Evolutionary conservation across 2,329 filamentous ascomycete genomes (phyloP).

Genomic region (Pseudohalonectria lignicola): DNA sequence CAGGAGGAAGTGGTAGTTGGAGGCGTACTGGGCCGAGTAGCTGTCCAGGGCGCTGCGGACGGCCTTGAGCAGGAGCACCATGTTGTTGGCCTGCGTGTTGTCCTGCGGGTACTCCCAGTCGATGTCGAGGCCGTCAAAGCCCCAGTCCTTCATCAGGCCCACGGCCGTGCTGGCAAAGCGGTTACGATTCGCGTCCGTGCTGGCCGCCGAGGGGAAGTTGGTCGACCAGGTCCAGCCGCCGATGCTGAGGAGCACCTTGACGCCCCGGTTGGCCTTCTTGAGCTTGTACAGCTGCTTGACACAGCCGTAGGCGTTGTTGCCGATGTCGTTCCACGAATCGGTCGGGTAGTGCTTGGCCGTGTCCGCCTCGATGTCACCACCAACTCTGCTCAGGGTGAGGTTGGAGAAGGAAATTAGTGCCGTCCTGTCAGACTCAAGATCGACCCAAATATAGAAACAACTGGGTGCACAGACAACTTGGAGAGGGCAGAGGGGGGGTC

Average conservation of each 20-base stretch:
- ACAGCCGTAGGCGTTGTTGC: constrained; percentile 70
- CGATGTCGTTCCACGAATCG: constrained; percentile 42
- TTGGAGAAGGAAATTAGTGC: not conserved
- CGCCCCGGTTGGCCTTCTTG: constrained; percentile 65
- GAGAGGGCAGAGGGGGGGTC: constrained; percentile 13
- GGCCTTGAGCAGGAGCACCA: constrained; percentile 30
- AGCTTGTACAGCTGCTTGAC: constrained; percentile 69
- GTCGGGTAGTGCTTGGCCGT: not conserved
- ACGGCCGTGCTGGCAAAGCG: constrained; percentile 63
- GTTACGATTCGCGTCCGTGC: constrained; percentile 47
- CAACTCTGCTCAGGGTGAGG: not conserved
- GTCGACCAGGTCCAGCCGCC: constrained; percentile 78
- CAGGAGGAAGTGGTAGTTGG: constrained; percentile 38
- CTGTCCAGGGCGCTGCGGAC: constrained; percentile 35
- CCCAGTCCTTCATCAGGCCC: constrained; percentile 60
- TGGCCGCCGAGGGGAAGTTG: constrained; percentile 60
- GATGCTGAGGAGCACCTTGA: constrained; percentile 71
- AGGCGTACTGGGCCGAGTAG: constrained; percentile 31
- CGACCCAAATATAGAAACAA: not conserved
- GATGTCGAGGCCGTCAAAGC: constrained; percentile 29
- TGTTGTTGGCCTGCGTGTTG: constrained; percentile 28
- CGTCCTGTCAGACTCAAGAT: constrained; percentile 23
- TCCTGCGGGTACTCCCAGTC: constrained; percentile 28
- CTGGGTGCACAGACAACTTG: no score
- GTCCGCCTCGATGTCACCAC: constrained; percentile 1